phyloP scores from a whole-genome alignment of 1,284 basidiomycete genomes.

The Ganoderma resinaceum region DNA sequence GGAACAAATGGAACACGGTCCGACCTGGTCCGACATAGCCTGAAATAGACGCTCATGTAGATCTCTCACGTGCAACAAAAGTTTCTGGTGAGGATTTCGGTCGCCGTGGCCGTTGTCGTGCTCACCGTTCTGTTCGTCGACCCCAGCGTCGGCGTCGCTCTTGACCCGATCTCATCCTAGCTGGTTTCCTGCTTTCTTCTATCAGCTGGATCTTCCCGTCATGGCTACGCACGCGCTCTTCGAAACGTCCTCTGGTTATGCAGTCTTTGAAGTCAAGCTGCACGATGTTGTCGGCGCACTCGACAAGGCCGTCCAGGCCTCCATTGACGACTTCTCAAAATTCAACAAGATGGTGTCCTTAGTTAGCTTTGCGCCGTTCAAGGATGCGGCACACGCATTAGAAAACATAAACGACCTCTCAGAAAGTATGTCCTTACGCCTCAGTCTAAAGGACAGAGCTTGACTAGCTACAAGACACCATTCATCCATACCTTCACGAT shows the following conservation, averaged over 20 bases:
- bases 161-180: neutral
- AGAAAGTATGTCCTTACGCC: constrained; percentile 68
- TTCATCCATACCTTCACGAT: constrained; percentile 89
- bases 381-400: constrained; percentile 93
- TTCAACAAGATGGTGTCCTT: constrained; percentile 96
- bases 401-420: constrained; percentile 98
- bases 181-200: neutral
- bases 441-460: constrained; percentile 8
- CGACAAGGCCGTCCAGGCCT: constrained; percentile 85
- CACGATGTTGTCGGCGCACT: constrained; percentile 91
- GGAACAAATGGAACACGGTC: neutral
- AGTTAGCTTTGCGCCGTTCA: constrained; percentile 94
- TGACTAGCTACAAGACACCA: constrained; percentile 62
- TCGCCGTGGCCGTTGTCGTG: constrained; percentile 17
- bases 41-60: neutral
- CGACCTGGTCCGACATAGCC: neutral
- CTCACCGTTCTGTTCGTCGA: constrained; percentile 17
- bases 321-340: constrained; percentile 87
- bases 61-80: constrained; percentile 13
- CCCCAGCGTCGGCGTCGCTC: neutral
- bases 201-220: constrained; percentile 20
- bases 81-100: constrained; percentile 23
- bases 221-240: constrained; percentile 92
- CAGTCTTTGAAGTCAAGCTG: constrained; percentile 90
- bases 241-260: constrained; percentile 96